Base-by-base conservation (phyloP, 805 yeast genomes). In the Ogataea pini region DNA sequence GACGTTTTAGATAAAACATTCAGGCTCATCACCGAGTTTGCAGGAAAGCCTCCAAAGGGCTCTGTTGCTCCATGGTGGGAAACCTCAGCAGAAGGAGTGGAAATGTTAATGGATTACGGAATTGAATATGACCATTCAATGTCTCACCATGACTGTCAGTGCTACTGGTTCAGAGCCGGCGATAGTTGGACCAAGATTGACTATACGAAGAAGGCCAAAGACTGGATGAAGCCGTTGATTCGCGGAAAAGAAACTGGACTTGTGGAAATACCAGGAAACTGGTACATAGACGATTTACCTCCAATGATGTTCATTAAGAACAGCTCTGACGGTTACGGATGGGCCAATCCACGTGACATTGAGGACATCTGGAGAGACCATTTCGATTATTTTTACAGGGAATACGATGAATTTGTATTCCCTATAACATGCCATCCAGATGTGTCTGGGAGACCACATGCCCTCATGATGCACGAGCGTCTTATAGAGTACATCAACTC, bases 11-110 rank as follows among this genome's bases (percentile, higher is more conserved):
- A 63, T 50, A 59, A 68, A 38, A 60, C 70, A 4, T 65, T 58
- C 52, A 58, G 56, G 49, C 49, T 68, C 28, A 52, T 68, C 16
- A 65, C 69, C 6, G 67, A 68, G 20, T 67, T 68, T 42, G 50
- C 60, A 37, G 72, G 72, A 7, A 65, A 64, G 47, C 70, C 70
- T 9, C 72, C 72, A 16, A 61, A 52, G 14, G 72, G 72, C 3
- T 58, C 62, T 18, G 70, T 64, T 31, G 71, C 72, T 22, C 72
- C 72, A 10, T 68, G 70, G 70, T 68, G 72, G 72, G 71, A 67
- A 47, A 67, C 70, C 13, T 61, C 68, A 3, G 58, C 53, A 22
- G 68, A 66, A 31, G 67, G 68, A 13, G 68, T 63, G 10, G 59
- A 67, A 41, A 61, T 68, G 56, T 48, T 68, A 42, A 43, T 65